Evolutionary conservation across 768 basidiomycete genomes (phyloP).

Genomic region (Phanerodontia chrysosporium): DNA sequence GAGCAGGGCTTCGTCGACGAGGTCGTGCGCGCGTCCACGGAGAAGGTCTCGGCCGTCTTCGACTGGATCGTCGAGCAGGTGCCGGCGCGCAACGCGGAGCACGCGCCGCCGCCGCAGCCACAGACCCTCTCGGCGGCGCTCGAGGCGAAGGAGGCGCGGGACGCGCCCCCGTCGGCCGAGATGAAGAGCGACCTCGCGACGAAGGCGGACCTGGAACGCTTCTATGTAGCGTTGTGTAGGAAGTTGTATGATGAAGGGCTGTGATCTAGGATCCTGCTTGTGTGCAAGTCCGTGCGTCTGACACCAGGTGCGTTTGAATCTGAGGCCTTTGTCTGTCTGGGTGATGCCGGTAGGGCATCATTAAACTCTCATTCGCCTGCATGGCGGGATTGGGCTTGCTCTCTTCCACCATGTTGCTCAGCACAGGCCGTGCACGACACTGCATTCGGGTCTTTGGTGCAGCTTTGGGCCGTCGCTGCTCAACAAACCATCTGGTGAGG

Average conservation of each 20-base stretch:
- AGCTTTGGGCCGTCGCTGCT: too few species aligned
- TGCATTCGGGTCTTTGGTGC: too few species aligned
- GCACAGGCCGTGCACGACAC: too few species aligned
- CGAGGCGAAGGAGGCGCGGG: constrained; percentile 4
- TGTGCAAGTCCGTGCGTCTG: too few species aligned
- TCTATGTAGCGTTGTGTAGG: constrained; percentile 84
- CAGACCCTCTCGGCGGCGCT: constrained; percentile 4
- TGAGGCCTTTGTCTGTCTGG: too few species aligned
- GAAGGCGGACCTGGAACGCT: constrained; percentile 79
- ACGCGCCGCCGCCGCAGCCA: constrained; percentile 5
- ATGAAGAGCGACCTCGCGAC: constrained; percentile 45
- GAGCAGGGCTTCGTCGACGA: constrained; percentile 41
- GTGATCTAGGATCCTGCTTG: too few species aligned
- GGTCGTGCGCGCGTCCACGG: constrained; percentile 61
- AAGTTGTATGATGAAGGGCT: constrained; percentile 93
- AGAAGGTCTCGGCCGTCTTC: constrained; percentile 68
- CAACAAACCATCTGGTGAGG: too few species aligned
- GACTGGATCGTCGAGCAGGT: constrained; percentile 79
- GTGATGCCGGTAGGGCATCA: too few species aligned
- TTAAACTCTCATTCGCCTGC: too few species aligned
- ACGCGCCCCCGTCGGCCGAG: constrained; percentile 21
- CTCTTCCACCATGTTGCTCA: too few species aligned
- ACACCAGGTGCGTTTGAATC: too few species aligned
- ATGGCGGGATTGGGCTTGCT: too few species aligned
- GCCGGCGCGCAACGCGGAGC: constrained; percentile 31